Percentiles rank a stretch among this genome's conserved stretches.
phyloP scores from a whole-genome alignment of 495 filamentous ascomycete species.

The Aspergillus haitiensis region DNA sequence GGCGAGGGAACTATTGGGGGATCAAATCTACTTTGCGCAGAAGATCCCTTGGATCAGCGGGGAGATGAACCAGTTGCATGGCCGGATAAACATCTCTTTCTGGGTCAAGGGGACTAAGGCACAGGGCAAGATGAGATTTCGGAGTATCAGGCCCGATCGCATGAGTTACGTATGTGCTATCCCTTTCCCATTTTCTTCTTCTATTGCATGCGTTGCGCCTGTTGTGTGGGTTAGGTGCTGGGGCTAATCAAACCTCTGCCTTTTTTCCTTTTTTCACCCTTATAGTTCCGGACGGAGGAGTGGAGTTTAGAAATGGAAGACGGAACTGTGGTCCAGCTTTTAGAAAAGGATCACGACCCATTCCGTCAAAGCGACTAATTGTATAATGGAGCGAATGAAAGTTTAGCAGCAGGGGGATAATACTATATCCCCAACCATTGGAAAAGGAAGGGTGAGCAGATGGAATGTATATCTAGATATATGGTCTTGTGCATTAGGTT shows the following conservation, averaged over 20 bases:
- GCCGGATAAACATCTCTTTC: conserved; percentile 83
- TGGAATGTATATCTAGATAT: conserved; percentile 13
- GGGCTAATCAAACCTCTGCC: not conserved
- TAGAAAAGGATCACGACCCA: conserved; percentile 61
- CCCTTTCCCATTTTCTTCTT: not conserved
- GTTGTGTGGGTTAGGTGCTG: too few species aligned
- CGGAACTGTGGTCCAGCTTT: conserved; percentile 62
- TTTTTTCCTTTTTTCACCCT: not conserved
- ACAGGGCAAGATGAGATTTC: conserved; percentile 76
- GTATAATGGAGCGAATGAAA: too few species aligned
- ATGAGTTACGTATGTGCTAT: conserved; percentile 62
- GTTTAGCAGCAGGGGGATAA: not conserved
- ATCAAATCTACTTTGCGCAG: conserved; percentile 88
- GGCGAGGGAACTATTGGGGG: conserved; percentile 76
- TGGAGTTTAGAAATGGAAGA: conserved; percentile 73
- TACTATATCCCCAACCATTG: not conserved
- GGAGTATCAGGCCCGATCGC: conserved; percentile 68
- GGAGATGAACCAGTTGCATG: conserved; percentile 91
- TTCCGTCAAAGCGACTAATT: conserved; percentile 46
- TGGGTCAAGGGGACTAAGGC: conserved; percentile 79
- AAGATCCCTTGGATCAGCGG: conserved; percentile 93
- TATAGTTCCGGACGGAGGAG: conserved; percentile 69
- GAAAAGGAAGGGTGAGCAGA: conserved; percentile 15
- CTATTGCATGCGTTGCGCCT: not conserved
- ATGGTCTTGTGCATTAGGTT: conserved; percentile 12